Evolutionary conservation across 306 rosid genomes (phyloP), one percentile per base, ranked within the genome.

Genomic region (Pterocarpus santalinus): DNA sequence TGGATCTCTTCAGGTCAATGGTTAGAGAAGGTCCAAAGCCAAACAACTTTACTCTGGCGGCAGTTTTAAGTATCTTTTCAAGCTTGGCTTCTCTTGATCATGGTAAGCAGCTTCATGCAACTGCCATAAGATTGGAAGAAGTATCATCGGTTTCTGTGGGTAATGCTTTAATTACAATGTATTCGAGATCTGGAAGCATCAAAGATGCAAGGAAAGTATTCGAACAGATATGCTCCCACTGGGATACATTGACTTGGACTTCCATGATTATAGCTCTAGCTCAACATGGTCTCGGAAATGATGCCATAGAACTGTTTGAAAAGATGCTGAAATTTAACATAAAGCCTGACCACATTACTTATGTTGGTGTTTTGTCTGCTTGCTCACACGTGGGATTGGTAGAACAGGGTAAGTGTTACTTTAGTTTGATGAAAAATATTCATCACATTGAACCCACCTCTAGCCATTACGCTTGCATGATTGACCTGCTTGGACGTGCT

Each of bases 181-280:
- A 92, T 85, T 88, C 98, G 3, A 90, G 91, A 90, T 87, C 91
- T 4, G 97, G 98, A 72, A 90, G 90, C 89, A 86, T 95, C 76
- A 77, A 57, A 62, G 85, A 83, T 85, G 94, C 97, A 55, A 85
- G 86, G 83, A 83, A 86, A 87, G 87, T 91, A 55, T 92, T 92
- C 63, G 64, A 88, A 63, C 85, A 84, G 72, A 76, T 85, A 73
- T 69, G 74, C 78, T 43, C 53, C 76, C 87, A 81, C 49, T 77
- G 72, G 74, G 91, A 89, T 80, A 91, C 88, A 8, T 80, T 89
- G 69, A 87, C 97, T 67, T 91, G 97, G 98, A 90, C 94, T 70
- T 91, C 97, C 84, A 95, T 95, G 97, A 89, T 92, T 83, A 75
- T 90, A 58, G 92, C 97, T 63, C 87, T 92, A 61, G 98, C 97